Base-by-base conservation (phyloP, 805 yeast species). In the Lipomyces yamanashiensis region DNA sequence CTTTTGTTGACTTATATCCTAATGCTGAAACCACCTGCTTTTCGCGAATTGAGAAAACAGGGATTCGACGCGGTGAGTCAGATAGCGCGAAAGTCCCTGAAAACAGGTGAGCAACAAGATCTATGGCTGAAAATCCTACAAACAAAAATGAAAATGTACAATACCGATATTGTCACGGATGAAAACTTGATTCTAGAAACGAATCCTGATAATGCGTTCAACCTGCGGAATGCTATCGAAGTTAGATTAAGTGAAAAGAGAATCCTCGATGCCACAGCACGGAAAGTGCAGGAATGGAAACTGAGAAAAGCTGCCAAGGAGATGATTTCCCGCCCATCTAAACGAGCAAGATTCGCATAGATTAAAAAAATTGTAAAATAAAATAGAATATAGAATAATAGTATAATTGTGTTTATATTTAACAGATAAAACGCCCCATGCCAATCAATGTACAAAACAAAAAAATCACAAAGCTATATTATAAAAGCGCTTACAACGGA, bases 401-500 rank as follows among this genome's bases (percentile, higher is more conserved):
- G n/a, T 3, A 47, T n/a, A 39, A 23, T 12, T 19, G 17, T 4
- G 12, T 39, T 8, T 43, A 23, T 43, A 19, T 3, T 23, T 10
- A 8, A 28, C 15, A 44, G n/a, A 59, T 13, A 21, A 13, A 41
- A 49, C 54, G 51, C 47, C 54, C 21, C 44, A 50, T 44, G 44
- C 43, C 37, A 44, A 21, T 43, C n/a, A 13, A 61, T n/a, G 47
- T 21, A 55, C 17, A 49, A 37, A 59, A 13, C 3, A n/a, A 34
- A 40, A 21, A 9, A 13, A 59, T 28, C 47, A 44, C 41, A 34
- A 54, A n/a, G 45, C 41, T 5, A 55, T 41, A 55, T 19, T 43
- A 17, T 17, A 44, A 47, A 17, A 21, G 28, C 17, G 9, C 7
- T 65, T 40, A 70, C 49, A 70, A 56, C 15, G 97, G 97, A 34